A percentile compares a stretch with the other conserved stretches of the same genome.
Conservation (phyloP, 352 stramenopile species). For the Phytophthora megakarya region DNA sequence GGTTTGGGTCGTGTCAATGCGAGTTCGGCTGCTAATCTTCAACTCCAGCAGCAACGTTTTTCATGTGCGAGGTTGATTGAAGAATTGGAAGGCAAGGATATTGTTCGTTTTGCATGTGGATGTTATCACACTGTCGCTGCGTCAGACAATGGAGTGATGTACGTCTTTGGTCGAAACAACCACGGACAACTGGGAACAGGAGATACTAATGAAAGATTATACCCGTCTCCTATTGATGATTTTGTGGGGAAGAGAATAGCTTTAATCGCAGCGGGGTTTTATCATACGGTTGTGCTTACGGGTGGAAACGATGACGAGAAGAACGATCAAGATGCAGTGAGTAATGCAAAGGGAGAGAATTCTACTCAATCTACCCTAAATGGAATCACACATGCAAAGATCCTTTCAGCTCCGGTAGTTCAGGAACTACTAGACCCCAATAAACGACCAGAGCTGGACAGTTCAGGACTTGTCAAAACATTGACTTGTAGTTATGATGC, state of each 20-base stretch:
- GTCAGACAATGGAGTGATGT: conserved; percentile 90
- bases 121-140: conserved; percentile 93
- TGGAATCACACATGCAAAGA: conserved; percentile 16
- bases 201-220: conserved; percentile 87
- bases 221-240: conserved; percentile 85
- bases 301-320: conserved; percentile 72
- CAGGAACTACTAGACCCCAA: conserved; percentile 26
- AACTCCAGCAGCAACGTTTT: conserved; percentile 79
- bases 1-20: conserved; percentile 66
- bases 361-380: neutral
- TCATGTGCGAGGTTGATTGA: conserved; percentile 58
- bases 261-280: conserved; percentile 91
- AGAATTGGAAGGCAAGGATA: conserved; percentile 83
- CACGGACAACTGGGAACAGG: conserved; percentile 93
- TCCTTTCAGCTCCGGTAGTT: conserved; percentile 19
- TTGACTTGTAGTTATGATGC: neutral
- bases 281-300: conserved; percentile 92
- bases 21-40: conserved; percentile 46
- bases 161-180: conserved; percentile 95
- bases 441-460: neutral
- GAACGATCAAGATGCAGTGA: conserved; percentile 26
- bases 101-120: conserved; percentile 85
- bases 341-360: conserved; percentile 17
- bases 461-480: neutral
- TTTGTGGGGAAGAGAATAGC: conserved; percentile 91